phyloP scores from a whole-genome alignment of 202 grass and related monocot genomes.

The Carex sylvatica region DNA sequence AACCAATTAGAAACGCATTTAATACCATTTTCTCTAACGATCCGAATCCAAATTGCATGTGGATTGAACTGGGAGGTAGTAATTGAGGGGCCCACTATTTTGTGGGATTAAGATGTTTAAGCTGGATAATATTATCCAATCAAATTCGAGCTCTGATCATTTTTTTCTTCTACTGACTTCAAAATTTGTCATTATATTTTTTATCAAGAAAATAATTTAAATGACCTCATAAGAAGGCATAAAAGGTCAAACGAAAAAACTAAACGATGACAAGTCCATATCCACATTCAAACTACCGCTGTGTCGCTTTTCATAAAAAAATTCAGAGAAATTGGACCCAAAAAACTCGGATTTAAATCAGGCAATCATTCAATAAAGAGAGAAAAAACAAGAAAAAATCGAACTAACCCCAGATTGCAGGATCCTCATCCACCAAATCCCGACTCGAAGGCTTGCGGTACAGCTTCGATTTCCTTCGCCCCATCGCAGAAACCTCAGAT shows the following conservation, averaged over 20 bases:
- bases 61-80: not conserved
- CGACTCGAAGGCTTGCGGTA: slow-evolving; percentile 11
- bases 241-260: not conserved
- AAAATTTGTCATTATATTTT: not conserved
- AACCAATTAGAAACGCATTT: not conserved
- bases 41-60: not conserved
- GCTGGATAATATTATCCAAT: not conserved
- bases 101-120: not conserved
- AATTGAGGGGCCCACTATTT: not conserved
- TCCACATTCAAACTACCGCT: not conserved
- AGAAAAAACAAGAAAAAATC: not conserved
- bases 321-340: not conserved
- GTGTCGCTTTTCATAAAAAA: not conserved
- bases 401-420: slow-evolving; percentile 8
- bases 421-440: not conserved
- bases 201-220: not conserved
- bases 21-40: not conserved
- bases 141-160: not conserved
- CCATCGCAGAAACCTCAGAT: slow-evolving; percentile 11
- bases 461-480: slow-evolving; percentile 25
- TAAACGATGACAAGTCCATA: not conserved
- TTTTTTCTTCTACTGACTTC: not conserved
- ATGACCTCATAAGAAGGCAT: not conserved
- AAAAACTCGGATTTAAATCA: not conserved
- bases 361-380: not conserved